phyloP scores from a whole-genome alignment of 2,329 filamentous ascomycete genomes.

The Diaporthe aspalathi region DNA sequence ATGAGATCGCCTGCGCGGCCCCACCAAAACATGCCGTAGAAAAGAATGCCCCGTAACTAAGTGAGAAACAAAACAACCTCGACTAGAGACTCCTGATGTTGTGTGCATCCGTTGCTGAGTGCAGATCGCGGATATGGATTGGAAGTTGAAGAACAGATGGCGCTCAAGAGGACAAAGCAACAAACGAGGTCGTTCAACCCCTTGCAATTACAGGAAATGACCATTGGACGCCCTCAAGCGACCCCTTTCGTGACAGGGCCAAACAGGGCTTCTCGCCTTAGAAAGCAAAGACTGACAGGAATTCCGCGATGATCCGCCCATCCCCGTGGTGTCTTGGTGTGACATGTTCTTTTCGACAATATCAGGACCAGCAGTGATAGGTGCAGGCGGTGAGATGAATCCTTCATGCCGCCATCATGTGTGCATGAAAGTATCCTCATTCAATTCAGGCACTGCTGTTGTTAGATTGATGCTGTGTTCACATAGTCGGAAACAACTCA shows the following conservation, averaged over 20 bases:
- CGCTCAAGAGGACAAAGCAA: neutral
- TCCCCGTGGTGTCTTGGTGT: neutral
- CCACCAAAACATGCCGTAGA: neutral
- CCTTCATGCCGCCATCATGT: neutral
- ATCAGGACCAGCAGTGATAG: neutral
- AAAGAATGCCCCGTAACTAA: neutral
- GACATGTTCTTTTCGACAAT: neutral
- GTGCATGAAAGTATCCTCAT: neutral
- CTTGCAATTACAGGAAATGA: neutral
- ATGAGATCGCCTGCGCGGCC: neutral
- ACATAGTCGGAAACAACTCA: neutral
- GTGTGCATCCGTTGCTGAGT: neutral
- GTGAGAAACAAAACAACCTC: neutral
- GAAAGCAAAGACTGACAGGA: slow-evolving; percentile 4
- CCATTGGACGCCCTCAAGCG: neutral
- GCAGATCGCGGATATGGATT: neutral
- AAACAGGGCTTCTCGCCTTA: neutral
- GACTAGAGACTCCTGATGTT: neutral
- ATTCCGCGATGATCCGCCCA: neutral
- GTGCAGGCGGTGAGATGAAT: neutral
- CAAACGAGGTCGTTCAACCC: neutral
- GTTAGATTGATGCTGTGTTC: neutral
- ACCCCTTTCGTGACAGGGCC: neutral
- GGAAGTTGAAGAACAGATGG: neutral
- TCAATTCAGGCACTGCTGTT: neutral